Base-by-base conservation (phyloP, 2,329 filamentous ascomycete genomes). In the Penicillium sp. region DNA sequence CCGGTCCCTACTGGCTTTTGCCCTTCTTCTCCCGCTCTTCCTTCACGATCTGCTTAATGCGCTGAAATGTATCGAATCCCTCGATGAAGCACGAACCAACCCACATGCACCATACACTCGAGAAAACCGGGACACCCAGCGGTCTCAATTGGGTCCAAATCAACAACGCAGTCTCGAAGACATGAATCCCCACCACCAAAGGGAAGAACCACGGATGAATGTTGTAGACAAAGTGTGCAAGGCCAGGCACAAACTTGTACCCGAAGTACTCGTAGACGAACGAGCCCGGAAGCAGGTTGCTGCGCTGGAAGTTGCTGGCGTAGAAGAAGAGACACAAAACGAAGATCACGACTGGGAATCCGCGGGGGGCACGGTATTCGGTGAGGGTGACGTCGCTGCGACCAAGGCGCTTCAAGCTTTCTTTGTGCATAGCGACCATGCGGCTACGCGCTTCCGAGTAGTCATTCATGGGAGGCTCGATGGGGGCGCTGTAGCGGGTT, bases 341-440 rank as follows among this genome's bases (percentile, higher is more conserved):
- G 55, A 89, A 84, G 43, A 85, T 75, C 18, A 82, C 64, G 6
- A 79, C 64, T 38, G 87, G 83, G 13, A 77, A 60, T 64, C 78
- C 82, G 63, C 65, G 74, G 0, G 81, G 82, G 2, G 61, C 83
- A 67, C 67, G 71, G 67, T 77, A 84, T 60, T 72, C 83, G 71
- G 74, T 79, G 53, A 87, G 72, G 0, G 76, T 76, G 48, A 85
- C 78, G 53, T 81, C 78, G 54, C 79, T 82, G 38, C 88, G 78
- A 14, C 83, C 85, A 11, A 96, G 82, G 1, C 74, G 81, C 31
- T 75, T 63, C 32, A 88, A 80, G 24, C 82, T 80, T 10, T 82
- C 79, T 54, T 81, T 74, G 67, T 88, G 85, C 85, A 97, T 89
- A 48, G 86, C 84, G 45, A 95, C 85, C 39, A 93, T 77, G 48